Percentiles rank a stretch among this genome's conserved stretches.
Evolutionary conservation across 164 flowering plant species (phyloP).

Genomic region (Akebia trifoliata): DNA sequence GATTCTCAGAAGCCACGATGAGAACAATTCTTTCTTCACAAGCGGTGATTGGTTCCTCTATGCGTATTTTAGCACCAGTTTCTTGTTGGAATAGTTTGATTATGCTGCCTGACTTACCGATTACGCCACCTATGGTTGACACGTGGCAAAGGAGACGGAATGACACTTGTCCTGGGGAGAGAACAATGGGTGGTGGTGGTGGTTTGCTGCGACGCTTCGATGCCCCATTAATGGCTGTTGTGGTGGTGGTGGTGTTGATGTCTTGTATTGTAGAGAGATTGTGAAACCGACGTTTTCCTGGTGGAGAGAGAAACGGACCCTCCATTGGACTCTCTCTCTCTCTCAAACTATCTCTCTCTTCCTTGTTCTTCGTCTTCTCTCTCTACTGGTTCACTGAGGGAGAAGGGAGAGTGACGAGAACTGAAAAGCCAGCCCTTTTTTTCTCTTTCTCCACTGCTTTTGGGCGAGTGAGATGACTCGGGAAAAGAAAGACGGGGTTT

Average conservation of each 20-base stretch:
- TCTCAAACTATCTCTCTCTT: background rate
- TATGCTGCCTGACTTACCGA: slow-evolving; percentile 65
- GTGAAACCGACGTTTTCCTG: slow-evolving; percentile 28
- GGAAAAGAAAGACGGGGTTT: too few species aligned
- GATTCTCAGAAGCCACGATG: slow-evolving; percentile 27
- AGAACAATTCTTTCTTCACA: slow-evolving; percentile 46
- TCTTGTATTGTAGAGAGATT: too few species aligned
- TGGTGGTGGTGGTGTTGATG: too few species aligned
- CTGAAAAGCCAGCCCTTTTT: too few species aligned
- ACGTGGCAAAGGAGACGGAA: slow-evolving; percentile 71
- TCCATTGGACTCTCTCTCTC: slow-evolving; percentile 20
- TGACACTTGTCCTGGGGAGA: slow-evolving; percentile 43
- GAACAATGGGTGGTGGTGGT: slow-evolving; percentile 22
- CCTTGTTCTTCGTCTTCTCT: too few species aligned
- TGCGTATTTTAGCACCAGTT: slow-evolving; percentile 57
- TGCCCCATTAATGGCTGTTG: slow-evolving; percentile 11
- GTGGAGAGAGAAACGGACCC: slow-evolving; percentile 23
- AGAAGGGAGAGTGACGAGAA: too few species aligned
- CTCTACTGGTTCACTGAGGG: too few species aligned
- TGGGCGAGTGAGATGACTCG: too few species aligned
- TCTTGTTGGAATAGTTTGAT: slow-evolving; percentile 54
- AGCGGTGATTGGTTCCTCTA: slow-evolving; percentile 41
- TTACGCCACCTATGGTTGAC: slow-evolving; percentile 63
- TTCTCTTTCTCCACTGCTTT: too few species aligned
- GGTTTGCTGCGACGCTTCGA: slow-evolving; percentile 33